These are phyloP conservation scores for Pythium sp. DNA, from an alignment of 352 stramenopile species.

Conservation along the genomic window DNA sequence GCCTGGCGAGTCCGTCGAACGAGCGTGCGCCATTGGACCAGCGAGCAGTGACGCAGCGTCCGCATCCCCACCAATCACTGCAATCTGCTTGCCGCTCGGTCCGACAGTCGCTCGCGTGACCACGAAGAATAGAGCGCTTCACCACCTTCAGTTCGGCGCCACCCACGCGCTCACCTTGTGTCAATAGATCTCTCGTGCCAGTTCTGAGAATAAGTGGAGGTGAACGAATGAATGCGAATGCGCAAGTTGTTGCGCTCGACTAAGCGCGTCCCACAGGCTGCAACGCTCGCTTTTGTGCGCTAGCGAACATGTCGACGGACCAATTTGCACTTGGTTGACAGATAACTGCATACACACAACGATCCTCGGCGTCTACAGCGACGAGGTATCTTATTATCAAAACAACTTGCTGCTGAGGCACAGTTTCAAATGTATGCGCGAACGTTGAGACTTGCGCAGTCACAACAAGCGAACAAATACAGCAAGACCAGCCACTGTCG, in stretches of 20 bases:
- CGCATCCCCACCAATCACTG: not conserved
- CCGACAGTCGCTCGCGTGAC: not conserved
- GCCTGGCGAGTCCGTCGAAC: not conserved
- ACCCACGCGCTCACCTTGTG: not conserved
- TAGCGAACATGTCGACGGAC: not conserved
- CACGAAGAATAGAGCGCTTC: not conserved
- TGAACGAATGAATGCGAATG: not conserved
- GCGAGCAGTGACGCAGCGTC: not conserved
- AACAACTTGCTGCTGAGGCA: not conserved
- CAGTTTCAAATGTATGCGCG: not conserved
- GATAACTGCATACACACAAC: not conserved
- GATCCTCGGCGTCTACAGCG: not conserved
- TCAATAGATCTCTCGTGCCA: not conserved
- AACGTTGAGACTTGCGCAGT: not conserved
- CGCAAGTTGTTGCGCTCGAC: not conserved
- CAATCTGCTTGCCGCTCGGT: not conserved
- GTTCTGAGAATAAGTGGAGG: conserved; percentile 2
- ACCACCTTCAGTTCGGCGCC: not conserved
- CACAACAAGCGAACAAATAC: not conserved
- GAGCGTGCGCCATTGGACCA: conserved; percentile 2
- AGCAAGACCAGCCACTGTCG: not conserved
- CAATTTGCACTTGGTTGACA: not conserved
- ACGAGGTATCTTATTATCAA: not conserved
- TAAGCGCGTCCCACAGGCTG: not conserved
- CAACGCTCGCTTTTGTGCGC: not conserved